Base-by-base conservation (phyloP, 495 filamentous ascomycete genomes). In the Xylaria intraflava region DNA sequence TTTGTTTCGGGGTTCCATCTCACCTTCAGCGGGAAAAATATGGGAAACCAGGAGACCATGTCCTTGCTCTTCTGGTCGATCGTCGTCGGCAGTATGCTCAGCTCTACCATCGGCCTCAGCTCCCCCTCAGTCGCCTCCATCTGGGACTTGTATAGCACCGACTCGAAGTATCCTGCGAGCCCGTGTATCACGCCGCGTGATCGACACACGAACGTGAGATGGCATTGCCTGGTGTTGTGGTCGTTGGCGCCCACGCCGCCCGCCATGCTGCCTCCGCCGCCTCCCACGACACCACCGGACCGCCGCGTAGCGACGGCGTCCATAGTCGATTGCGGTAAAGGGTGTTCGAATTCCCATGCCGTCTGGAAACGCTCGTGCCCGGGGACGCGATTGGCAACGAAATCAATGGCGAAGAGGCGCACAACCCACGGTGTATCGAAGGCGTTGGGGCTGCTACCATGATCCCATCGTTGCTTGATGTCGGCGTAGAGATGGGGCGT, bases 41-140 rank as follows among this genome's bases (percentile, higher is more conserved):
- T 96, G 8, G 93, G 93, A 69, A 99, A 99, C 93, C 93, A 99
- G 60, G 87, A 92, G 51, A 96, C 93, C 93, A 97, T 97, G 58
- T 89, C 87, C 60, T 85, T 83, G 71, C 90, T 95, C 79, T 97
- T 96, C 46, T 74, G 75, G 44, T 90, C 88, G 74, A 96, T 96
- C 36, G 84, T 90, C 49, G 94, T 87, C 6, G 94, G 93, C 67
- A 94, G 85, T 16, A 88, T 99, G 55, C 89, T 94, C 36, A 99
- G 71, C 71, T 96, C 93, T 6, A 96, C 78, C 51, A 80, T 83
- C 3, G 63, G 68, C 46, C 58, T 67, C 0, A 41, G 51, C 2
- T 61, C 59, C 1, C 49, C 46, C 38, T 66, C 62, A 6, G 66
- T 56, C 38, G 49, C 56, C 23, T 40, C 54, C 30, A 29, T 24